Evolutionary conservation across 2,329 filamentous ascomycete species (phyloP), one percentile per base, ranked within the genome.

Genomic region (Aspergillus japonicus): DNA sequence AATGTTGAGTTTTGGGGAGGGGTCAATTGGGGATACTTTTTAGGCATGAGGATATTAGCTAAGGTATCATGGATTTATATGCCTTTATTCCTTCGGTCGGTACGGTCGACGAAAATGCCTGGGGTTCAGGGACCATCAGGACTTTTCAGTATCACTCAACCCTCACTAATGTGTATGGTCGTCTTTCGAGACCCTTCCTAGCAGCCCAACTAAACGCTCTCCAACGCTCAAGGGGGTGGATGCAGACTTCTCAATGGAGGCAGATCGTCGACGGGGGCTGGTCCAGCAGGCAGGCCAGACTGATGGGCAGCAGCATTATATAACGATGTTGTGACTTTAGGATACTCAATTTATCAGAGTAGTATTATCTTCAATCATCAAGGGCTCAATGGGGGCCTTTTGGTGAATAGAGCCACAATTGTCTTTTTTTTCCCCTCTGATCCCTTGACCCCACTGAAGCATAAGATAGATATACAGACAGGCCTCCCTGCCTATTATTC

Each of bases 181-280:
- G 19, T 16, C 16, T 14, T n/a, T 19, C 6, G 16, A 16, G 39
- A 14, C 39, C 16, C 39, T 44, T 44, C 39, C 39, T 51, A 35
- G 49, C 26, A 51, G 11, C 24, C 16, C 16, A 44, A 44, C 14
- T 44, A 21, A 31, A 47, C 39, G 21, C 10, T 11, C 10, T 44
- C 42, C 19, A 44, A 53, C 39, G 35, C 52, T 31, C 44, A 55
- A 55, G 53, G 53, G 53, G 53, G 26, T 21, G 26, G 39, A 23
- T 33, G 35, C 19, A 39, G 26, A 33, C 19, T 55, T 48, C 53
- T 44, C 42, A 48, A 55, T 55, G 29, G 54, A 59, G 42, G 53
- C 51, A 55, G 59, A 64, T 62, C 60, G 60, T 58, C 62, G 51
- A 42, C 62, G 59, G 56, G 61, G 62, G 59, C 51, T 63, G 62